Evolutionary conservation across 2,329 filamentous ascomycete species (phyloP).

Genomic region (Bipolaris gigantea): DNA sequence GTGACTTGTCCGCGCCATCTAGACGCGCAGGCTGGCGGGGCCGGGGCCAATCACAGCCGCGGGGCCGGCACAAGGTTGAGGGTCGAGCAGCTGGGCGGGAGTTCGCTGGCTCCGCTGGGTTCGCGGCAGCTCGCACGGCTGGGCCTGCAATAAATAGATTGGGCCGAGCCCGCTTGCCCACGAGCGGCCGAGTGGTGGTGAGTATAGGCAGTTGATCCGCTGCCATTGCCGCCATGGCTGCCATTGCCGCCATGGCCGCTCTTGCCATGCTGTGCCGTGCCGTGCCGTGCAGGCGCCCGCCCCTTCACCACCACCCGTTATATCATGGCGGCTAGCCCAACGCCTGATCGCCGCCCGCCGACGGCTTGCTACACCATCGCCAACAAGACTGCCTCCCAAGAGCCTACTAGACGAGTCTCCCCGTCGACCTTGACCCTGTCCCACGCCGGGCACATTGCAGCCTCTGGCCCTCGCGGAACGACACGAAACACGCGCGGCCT

Average conservation of each 20-base stretch:
- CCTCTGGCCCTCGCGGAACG: slow-evolving; percentile 17
- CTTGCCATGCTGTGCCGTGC: too few relatives aligned
- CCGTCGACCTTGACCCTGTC: not conserved
- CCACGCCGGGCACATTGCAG: slow-evolving; percentile 17
- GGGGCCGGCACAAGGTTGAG: slow-evolving; percentile 1
- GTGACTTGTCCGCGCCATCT: too few relatives aligned
- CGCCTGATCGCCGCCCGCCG: not conserved
- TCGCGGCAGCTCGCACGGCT: slow-evolving; percentile 4
- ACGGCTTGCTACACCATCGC: slow-evolving; percentile 9
- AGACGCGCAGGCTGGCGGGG: not conserved
- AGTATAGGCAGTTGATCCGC: not conserved
- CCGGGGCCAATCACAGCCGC: slow-evolving; percentile 7
- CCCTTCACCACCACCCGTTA: not conserved
- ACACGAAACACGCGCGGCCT: slow-evolving; percentile 26
- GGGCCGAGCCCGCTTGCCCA: slow-evolving; percentile 14
- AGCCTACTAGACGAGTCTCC: too few relatives aligned
- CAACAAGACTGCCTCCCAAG: too few relatives aligned
- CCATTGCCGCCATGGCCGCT: too few relatives aligned
- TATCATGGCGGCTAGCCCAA: not conserved
- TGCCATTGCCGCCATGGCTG: too few relatives aligned
- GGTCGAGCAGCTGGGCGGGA: not conserved
- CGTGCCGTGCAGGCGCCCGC: not conserved
- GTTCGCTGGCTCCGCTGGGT: not conserved
- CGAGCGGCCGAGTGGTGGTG: slow-evolving; percentile 5
- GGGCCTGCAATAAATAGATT: slow-evolving; percentile 25